Conservation (phyloP, 1,284 basidiomycete genomes). For the Mycosarcoma maydis region DNA sequence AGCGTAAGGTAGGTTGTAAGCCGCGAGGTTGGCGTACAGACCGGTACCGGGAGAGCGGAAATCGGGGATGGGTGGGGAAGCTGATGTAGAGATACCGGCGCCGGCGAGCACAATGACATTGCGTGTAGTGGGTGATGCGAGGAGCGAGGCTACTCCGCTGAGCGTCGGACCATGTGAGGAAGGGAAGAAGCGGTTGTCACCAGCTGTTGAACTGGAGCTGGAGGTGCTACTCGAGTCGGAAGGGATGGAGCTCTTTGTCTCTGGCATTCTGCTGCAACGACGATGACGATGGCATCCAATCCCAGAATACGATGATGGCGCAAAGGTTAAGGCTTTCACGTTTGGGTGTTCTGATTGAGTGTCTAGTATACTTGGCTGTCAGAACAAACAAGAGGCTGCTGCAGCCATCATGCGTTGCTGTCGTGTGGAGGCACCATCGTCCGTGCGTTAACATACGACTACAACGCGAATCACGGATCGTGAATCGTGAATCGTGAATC, state of each 20-base stretch:
- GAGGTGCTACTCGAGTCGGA: conserved; percentile 1
- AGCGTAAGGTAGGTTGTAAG: conserved; percentile 71
- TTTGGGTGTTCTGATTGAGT: no score
- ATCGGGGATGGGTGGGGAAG: conserved; percentile 68
- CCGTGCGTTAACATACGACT: no score
- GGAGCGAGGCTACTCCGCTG: conserved; percentile 33
- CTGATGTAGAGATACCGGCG: conserved; percentile 71
- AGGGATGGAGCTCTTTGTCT: neutral
- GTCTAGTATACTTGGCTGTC: no score
- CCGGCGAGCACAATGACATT: conserved; percentile 71
- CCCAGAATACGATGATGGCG: neutral
- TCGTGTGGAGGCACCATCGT: no score
- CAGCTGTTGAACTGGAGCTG: neutral
- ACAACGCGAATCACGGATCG: no score
- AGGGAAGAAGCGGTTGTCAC: conserved; percentile 28
- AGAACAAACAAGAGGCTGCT: no score
- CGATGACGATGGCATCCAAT: no score
- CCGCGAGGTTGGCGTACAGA: conserved; percentile 71
- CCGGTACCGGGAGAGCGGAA: conserved; percentile 71
- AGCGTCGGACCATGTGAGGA: conserved; percentile 35
- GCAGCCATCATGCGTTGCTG: no score
- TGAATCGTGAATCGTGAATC: no score
- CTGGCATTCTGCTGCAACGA: conserved; percentile 5
- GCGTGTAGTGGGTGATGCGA: conserved; percentile 24
- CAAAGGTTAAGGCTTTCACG: no score